Evolutionary conservation across 768 basidiomycete genomes (phyloP), one percentile per base, ranked within the genome.

Genomic region (Boletus subcaerulescens): DNA sequence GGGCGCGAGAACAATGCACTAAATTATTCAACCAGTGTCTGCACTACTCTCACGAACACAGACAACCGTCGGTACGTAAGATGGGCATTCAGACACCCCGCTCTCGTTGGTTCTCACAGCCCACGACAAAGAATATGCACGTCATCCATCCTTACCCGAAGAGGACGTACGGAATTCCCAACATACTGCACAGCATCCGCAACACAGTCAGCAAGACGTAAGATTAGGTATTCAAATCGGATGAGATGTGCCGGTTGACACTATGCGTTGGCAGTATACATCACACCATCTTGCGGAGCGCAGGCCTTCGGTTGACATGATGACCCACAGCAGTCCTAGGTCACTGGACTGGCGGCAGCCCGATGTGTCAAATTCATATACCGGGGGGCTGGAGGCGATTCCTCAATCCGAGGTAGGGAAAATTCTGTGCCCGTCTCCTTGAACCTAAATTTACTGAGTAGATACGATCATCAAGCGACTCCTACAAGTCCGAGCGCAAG

Each of bases 401-500:
- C 69, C 70, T 22, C 70, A 71, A 43, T 73, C 71, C 29, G 70
- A 71, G 67, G 69, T 71, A 62, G 46, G 63, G 45, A 63, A 59
- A 29, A 8, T 59, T 63, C 31, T 48, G 20, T 49, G 8, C 11
- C 43, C 32, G 6, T 53, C 51, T 50, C 60, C 48, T 57, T 52
- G 65, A 53, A 59, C 60, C 65, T 65, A 45, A 73, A 61, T 65
- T 65, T 62, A 71, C 71, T 59, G 62, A 56, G 61, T 62, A 71
- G 69, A 67, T 71, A 52, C 71, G 70, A 57, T 71, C 64, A 64
- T 73, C 69, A 73, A 71, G 70, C 70, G 65, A 68, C 70, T 69
- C 62, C 61, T 71, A 61, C 70, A 69, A 65, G 71, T 66, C 70
- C 52, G 75, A 65, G 62, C 75, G 84, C 70, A 86, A 86, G 65